Base-by-base conservation (phyloP, 2,329 filamentous ascomycete genomes). In the Xylariales sp. region DNA sequence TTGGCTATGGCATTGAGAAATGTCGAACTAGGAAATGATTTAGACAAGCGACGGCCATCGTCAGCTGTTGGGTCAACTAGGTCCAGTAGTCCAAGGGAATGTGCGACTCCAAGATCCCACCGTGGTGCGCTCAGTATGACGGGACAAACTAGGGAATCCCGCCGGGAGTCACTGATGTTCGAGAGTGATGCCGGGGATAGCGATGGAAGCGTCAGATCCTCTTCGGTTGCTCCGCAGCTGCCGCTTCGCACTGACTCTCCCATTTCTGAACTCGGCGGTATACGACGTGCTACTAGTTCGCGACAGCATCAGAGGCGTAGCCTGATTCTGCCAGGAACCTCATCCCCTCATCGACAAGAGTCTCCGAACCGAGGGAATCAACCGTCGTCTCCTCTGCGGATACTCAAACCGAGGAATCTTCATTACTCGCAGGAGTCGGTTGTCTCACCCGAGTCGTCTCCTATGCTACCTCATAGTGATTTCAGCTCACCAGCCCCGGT, bases 51-150 rank as follows among this genome's bases (percentile, higher is more conserved):
- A 31, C 54, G 68, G 34, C 48, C 63, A 15, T 82, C 83, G 39
- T 80, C 85, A 45, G 66, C 83, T 47, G 69, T 86, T 18, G 80
- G 80, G 20, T 95, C 89, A 2, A 91, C 87, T 1, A 77, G 87
- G 48, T 95, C 93, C 3, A 93, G 80, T 59, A 98, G 93, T 58
- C 93, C 93, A 0, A 82, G 82, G 60, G 90, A 94, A 62, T 93
- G 88, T 46, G 86, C 87, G 9, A 98, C 93, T 3, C 93, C 93
- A 9, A 83, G 88, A 48, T 97, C 91, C 0, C 83, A 91, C 54
- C 81, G 78, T 33, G 79, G 78, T 20, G 67, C 71, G 7, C 56
- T 71, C 38, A 78, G 76, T 47, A 77, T 69, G 48, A 65, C 83
- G 4, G 71, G 74, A 6, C 78, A 78, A 41, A 68, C 75, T 38